phyloP scores from a whole-genome alignment of 768 basidiomycete species.

The Collybia sordida region DNA sequence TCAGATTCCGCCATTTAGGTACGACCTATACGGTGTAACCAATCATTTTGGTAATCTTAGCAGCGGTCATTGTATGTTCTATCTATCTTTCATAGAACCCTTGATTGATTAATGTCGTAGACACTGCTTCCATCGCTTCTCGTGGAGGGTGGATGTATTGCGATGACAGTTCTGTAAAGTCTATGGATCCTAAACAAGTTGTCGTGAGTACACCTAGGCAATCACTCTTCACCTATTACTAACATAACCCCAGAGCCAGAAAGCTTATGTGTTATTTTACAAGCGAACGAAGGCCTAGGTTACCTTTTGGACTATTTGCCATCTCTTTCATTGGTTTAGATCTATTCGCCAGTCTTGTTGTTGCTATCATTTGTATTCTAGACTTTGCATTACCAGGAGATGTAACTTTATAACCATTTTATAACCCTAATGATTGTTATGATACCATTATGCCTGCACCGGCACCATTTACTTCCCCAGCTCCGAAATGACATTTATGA shows the following conservation, averaged over 20 bases:
- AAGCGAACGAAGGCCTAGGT: slow-evolving; percentile 56
- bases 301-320: slow-evolving; percentile 28
- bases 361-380: slow-evolving; percentile 22
- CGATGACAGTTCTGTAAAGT: slow-evolving; percentile 86
- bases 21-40: slow-evolving; percentile 93
- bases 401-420: slow-evolving; percentile 38
- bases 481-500: slow-evolving; percentile 47
- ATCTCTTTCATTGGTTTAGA: slow-evolving; percentile 12
- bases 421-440: slow-evolving; percentile 28
- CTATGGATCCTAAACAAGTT: slow-evolving; percentile 75
- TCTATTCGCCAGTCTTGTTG: slow-evolving; percentile 13
- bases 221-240: not conserved
- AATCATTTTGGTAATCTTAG: slow-evolving; percentile 95
- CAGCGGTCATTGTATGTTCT: slow-evolving; percentile 88
- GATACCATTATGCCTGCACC: slow-evolving; percentile 31
- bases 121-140: slow-evolving; percentile 90
- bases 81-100: not conserved
- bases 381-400: slow-evolving; percentile 27
- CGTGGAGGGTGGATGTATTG: slow-evolving; percentile 90
- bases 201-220: slow-evolving; percentile 54
- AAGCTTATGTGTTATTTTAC: slow-evolving; percentile 85
- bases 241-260: slow-evolving; percentile 32
- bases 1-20: slow-evolving; percentile 86
- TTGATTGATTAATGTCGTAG: slow-evolving; percentile 37
- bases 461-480: slow-evolving; percentile 23